Evolutionary conservation across 2,329 filamentous ascomycete species (phyloP), one percentile per base, ranked within the genome.

Genomic region (Geosmithia morbida): DNA sequence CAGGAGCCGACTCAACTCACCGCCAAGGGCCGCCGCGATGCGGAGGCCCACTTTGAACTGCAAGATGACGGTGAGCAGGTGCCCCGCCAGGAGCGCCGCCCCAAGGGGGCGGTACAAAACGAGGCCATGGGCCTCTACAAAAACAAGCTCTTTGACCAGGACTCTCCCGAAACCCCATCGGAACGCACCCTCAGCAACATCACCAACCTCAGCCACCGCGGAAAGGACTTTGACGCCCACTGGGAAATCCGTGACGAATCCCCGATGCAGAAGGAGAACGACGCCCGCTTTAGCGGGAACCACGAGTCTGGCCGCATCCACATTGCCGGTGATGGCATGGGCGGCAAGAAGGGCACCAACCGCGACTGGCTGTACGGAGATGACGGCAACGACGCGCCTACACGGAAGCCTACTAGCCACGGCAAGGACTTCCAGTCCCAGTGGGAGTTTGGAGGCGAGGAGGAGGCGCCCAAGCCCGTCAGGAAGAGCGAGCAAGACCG

Each of bases 21-120:
- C 39, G 68, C 73, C 56, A 84, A 84, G 60, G 74, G 84, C 39
- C 85, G 90, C 50, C 85, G 81, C 41, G 86, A 94, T 56, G 82
- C 84, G 17, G 81, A 89, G 59, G 68, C 80, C 1, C 87, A 97
- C 63, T 96, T 95, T 59, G 81, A 92, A 51, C 76, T 96, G 56
- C 71, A 77, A 47, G 89, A 97, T 59, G 81, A 89, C 48, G 80
- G 77, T 45, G 75, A 75, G 33, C 75, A 77, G 45, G 66, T 70
- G 16, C 71, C 68, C 7, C 69, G 73, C 48, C 65, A 68, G 42
- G 70, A 70, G 46, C 46, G 46, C 41, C 57, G 63, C 44, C 58
- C 43, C 17, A 33, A 33, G n/a, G 77, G 76, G 43, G 64, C 70
- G n/a, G 71, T 65, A 39, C 74, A 80, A 49, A 87, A 87, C 63